Base-by-base conservation (phyloP, 1,139 yeast genomes). In the Sugiyamaella grinbergsii region DNA sequence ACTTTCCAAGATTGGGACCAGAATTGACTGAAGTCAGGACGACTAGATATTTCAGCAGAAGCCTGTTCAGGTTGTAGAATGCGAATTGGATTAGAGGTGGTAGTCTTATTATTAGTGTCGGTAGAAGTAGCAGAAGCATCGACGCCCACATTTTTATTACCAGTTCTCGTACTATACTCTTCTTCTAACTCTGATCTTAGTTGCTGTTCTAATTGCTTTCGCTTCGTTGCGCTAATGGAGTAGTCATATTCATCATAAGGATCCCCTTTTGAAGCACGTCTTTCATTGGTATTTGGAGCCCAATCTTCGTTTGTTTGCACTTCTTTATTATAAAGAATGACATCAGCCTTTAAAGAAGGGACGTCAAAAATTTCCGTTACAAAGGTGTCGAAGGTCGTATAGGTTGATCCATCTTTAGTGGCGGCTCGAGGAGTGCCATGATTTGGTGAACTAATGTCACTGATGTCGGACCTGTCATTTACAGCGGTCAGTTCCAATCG, bases 1-100 rank as follows among this genome's bases (percentile, higher is more conserved):
- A 75, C 64, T 36, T 71, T 71, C 54, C 74, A 65, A 0, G 78
- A 71, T 20, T 65, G 66, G 31, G 70, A 64, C 16, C 75, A 54
- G 53, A 76, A 75, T 34, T 55, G 40, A 7, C 51, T 49, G 23
- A 60, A 49, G 8, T 52, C 57, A 23, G 23, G n/a, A 10, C 39
- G 29, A 8, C 23, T 5, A 3, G 41, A 34, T 28, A 43, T 36
- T 11, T 34, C 19, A n/a, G n/a, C n/a, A n/a, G 40, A 37, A 15
- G 47, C 34, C 23, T 43, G 36, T 24, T 34, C 29, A 10, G 33
- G 23, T 19, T 33, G 22, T 18, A 43, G 15, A 4, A 43, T 33
- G 24, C 40, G 29, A 29, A 32, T n/a, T 13, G 42, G 5, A 15
- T 24, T 24, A n/a, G 42, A 3, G 19, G 19, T 28, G 11, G 32